Percentiles rank a stretch among this genome's conserved stretches.
These are phyloP conservation scores for Lactarius sp. DNA, from an alignment of 768 basidiomycete species.

Conservation along the genomic window DNA sequence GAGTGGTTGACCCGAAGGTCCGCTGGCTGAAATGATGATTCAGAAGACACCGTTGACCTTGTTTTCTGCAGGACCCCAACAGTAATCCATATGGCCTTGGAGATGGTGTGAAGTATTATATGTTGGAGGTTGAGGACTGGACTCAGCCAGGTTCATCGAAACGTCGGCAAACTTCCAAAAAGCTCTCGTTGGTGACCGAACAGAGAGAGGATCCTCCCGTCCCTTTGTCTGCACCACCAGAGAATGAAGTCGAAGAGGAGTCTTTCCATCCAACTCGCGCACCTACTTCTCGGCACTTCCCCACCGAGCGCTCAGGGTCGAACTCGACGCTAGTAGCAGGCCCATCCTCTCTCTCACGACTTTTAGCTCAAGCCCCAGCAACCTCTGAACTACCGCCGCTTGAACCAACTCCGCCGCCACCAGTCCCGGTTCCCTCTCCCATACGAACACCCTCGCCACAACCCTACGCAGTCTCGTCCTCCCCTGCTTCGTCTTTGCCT, in stretches of 20 bases:
- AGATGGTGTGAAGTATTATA: conserved; percentile 88
- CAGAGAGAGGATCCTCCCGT: conserved; percentile 37
- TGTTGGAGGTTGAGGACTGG: conserved; percentile 94
- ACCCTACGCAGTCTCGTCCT: not conserved
- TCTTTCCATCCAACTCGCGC: conserved; percentile 60
- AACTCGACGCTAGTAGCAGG: conserved; percentile 66
- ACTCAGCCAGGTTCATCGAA: conserved; percentile 67
- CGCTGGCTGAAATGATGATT: conserved; percentile 26
- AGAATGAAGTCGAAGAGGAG: conserved; percentile 71
- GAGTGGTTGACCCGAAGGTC: conserved; percentile 77
- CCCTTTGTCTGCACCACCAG: conserved; percentile 57
- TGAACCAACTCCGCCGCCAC: conserved; percentile 25
- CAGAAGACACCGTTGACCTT: not conserved
- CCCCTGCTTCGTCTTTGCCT: conserved; percentile 1
- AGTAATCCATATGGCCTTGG: conserved; percentile 89
- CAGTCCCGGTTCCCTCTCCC: conserved; percentile 14
- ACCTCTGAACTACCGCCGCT: conserved; percentile 34
- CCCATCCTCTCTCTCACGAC: conserved; percentile 72
- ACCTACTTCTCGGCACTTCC: conserved; percentile 65
- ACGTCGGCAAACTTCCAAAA: conserved; percentile 50
- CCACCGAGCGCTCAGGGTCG: conserved; percentile 49
- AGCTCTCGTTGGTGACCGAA: conserved; percentile 38
- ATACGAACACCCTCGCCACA: conserved; percentile 33
- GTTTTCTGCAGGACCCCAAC: conserved; percentile 54
- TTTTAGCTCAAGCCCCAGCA: conserved; percentile 65